Evolutionary conservation across 352 stramenopile species (phyloP).

Genomic region (Elongisporangium anandrum): DNA sequence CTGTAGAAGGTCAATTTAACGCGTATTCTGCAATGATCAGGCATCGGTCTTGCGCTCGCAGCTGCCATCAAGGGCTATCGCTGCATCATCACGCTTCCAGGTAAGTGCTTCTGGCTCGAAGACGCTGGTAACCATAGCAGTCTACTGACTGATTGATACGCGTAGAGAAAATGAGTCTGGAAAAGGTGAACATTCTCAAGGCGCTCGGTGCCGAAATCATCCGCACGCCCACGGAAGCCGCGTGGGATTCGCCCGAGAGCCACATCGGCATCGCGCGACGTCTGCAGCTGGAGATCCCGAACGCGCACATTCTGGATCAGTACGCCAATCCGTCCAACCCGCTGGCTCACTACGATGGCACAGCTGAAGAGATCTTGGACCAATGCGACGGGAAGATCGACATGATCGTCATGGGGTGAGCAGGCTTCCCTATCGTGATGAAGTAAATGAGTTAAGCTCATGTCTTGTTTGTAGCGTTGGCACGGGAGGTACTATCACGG

Average conservation of each 20-base stretch:
- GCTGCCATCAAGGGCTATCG: slow-evolving; percentile 96
- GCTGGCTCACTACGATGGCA: slow-evolving; percentile 93
- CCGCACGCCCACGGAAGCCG: slow-evolving; percentile 92
- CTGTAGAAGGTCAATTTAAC: not conserved
- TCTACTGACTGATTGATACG: not conserved
- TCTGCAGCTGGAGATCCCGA: slow-evolving; percentile 90
- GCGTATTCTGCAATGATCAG: slow-evolving; percentile 5
- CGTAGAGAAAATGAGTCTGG: slow-evolving; percentile 94
- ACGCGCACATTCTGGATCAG: slow-evolving; percentile 95
- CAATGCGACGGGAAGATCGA: slow-evolving; percentile 93
- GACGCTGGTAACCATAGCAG: not conserved
- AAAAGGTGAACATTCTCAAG: slow-evolving; percentile 95
- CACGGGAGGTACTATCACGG: slow-evolving; percentile 94
- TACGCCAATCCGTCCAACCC: slow-evolving; percentile 95
- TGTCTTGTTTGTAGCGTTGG: slow-evolving; percentile 56
- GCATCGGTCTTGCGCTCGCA: slow-evolving; percentile 95
- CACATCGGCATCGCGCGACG: slow-evolving; percentile 92
- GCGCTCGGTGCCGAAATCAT: slow-evolving; percentile 95
- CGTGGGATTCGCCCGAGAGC: slow-evolving; percentile 93
- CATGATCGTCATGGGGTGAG: slow-evolving; percentile 88
- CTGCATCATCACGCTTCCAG: slow-evolving; percentile 86
- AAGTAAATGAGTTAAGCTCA: not conserved
- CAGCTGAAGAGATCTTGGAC: slow-evolving; percentile 91
- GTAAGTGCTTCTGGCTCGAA: slow-evolving; percentile 10
- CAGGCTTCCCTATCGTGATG: not conserved